Base-by-base conservation (phyloP, 352 stramenopile genomes). In the Phytopythium mirpurense region DNA sequence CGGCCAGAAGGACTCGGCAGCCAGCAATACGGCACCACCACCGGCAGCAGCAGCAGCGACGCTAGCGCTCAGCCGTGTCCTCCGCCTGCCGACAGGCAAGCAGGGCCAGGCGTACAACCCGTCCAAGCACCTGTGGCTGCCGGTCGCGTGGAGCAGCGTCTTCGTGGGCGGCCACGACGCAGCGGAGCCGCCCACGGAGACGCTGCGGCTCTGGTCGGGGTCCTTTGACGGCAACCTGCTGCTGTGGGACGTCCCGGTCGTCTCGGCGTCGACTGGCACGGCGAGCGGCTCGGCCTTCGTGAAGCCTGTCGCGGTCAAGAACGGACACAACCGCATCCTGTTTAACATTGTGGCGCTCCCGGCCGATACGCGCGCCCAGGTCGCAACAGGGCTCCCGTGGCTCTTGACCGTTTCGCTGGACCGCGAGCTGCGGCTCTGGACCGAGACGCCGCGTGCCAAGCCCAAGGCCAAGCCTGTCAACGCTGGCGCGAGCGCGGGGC, bases 141-240 rank as follows among this genome's bases (percentile, higher is more conserved):
- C 78, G 8, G 59, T 88, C n/a, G 70, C 73, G 16, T 92, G 82
- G 82, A 78, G 62, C 44, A 54, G 55, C 14, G 53, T 24, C 15
- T 41, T 12, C 15, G 14, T 41, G 0, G 51, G 45, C 7, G 5
- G 16, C 16, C 45, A 58, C n/a, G 6, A 18, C 14, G 15, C 24
- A 7, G 37, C 59, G 18, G 14, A 6, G 2, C 21, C 19, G 15
- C 31, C 32, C 36, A 29, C 8, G 16, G 27, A n/a, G 11, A 66
- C 62, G 2, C 53, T 72, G 35, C 64, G 65, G 4, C 65, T 92
- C 14, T 88, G 78, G 72, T 89, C 78, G 18, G 81, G 82, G 0
- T 90, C 78, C 11, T 84, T 84, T 26, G 77, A 85, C 46, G 82
- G 82, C 12, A 84, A 78, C 50, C 41, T 92, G 29, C 60, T 83